Evolutionary conservation across 495 filamentous ascomycete genomes (phyloP).

Genomic region (Zalerion maritima): DNA sequence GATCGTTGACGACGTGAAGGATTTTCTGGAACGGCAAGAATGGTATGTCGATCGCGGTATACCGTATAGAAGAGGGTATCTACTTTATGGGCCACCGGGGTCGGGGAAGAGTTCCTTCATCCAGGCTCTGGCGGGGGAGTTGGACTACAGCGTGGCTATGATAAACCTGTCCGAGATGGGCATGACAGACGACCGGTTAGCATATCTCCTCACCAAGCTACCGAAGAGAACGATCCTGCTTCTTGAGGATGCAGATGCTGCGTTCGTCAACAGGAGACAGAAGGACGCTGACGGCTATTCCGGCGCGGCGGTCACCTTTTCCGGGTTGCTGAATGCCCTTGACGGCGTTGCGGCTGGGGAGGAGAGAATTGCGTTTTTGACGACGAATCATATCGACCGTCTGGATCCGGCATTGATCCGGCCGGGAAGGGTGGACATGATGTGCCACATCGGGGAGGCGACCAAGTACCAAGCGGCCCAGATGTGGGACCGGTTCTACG

Average conservation of each 20-base stretch:
- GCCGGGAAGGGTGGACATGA: constrained; percentile 89
- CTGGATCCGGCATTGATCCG: constrained; percentile 81
- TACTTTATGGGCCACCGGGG: constrained; percentile 86
- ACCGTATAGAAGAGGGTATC: constrained; percentile 84
- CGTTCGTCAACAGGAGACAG: constrained; percentile 69
- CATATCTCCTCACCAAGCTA: constrained; percentile 74
- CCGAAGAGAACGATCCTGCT: constrained; percentile 75
- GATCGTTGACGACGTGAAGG: constrained; percentile 71
- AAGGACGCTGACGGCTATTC: constrained; percentile 72
- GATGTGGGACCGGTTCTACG: constrained; percentile 94
- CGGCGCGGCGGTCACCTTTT: constrained; percentile 88
- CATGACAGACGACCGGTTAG: constrained; percentile 82
- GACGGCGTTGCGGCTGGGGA: constrained; percentile 94
- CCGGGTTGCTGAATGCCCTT: constrained; percentile 80
- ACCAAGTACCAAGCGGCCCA: constrained; percentile 67
- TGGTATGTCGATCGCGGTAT: constrained; percentile 96
- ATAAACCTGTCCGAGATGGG: constrained; percentile 88
- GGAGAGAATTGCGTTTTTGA: constrained; percentile 84
- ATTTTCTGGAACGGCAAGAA: constrained; percentile 60
- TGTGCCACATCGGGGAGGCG: constrained; percentile 74
- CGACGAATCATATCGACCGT: constrained; percentile 84
- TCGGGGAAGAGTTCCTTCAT: constrained; percentile 96
- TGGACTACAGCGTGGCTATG: constrained; percentile 90
- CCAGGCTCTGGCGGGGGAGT: constrained; percentile 77
- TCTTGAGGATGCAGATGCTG: constrained; percentile 90